Evolutionary conservation across 2,329 filamentous ascomycete species (phyloP), one percentile per base, ranked within the genome.

Genomic region (Phialophora expanda): DNA sequence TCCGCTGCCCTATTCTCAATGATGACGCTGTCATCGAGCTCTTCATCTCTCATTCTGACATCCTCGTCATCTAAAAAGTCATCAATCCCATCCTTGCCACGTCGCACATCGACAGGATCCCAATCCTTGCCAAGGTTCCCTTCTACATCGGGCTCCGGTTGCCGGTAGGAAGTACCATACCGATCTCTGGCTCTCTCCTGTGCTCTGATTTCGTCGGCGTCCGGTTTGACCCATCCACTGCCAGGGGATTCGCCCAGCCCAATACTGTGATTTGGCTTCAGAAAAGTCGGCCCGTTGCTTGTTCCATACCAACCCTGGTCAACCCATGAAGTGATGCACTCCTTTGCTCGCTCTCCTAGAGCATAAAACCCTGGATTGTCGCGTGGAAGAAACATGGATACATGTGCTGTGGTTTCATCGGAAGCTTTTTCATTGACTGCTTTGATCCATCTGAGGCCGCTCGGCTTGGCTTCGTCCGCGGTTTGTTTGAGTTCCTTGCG

Each of bases 391-490:
- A 83, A 83, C 81, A 83, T 83, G 70, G 72, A 79, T 66, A 78
- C 91, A 78, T 98, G 95, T 30, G 94, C 94, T 69, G 81, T 81
- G 0, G 89, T 88, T 81, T 98, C 95, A 72, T 96, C 92, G 11
- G 79, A 81, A 0, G 90, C 92, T 73, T 86, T 87, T 66, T 96
- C 89, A 75, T 98, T 99, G 63, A 93, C 82, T 3, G 87, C 89
- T 73, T 87, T 85, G 69, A 83, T 83, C 90, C 91, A 96, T 71
- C 72, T 83, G 69, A 73, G 86, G 79, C 66, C 84, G 78, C 69
- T 62, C 59, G 74, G 66, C 38, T 74, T 71, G 26, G 32, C 55
- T 34, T 64, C 70, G 30, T 38, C 11, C 34, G 51, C 26, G 48
- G 67, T 55, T 38, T 74, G 70, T 26, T 78, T 73, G 56, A 72